Conservation (phyloP, 73 alveolate species). For the Symbiodinium natans region DNA sequence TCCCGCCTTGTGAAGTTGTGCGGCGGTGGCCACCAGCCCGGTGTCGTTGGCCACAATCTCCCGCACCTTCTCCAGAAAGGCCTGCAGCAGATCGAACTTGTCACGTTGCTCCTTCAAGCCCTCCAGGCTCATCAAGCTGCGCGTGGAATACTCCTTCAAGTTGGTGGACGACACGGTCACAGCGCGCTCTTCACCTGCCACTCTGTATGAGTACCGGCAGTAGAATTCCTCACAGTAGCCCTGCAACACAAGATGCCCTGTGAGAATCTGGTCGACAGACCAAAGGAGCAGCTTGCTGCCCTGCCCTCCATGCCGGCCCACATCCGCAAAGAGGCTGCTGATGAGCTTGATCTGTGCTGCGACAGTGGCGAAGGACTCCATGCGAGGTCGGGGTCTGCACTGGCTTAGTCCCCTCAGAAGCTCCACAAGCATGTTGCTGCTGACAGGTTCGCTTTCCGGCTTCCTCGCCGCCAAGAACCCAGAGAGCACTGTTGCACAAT, state of each 20-base stretch:
- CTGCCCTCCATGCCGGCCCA: constrained; percentile 2
- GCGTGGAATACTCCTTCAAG: not conserved
- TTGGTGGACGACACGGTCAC: constrained; percentile 21
- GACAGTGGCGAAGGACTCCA: not conserved
- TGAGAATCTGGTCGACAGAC: not conserved
- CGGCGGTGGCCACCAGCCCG: constrained; percentile 26
- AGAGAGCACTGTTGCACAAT: not conserved
- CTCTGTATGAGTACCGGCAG: not conserved
- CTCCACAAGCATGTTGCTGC: too few species aligned
- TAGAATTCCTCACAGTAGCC: not conserved
- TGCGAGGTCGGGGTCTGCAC: not conserved
- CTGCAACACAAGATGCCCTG: not conserved
- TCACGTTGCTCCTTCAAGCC: not conserved
- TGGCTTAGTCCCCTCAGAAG: not conserved
- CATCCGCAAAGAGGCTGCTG: not conserved
- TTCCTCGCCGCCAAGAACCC: not conserved
- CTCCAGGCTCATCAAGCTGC: constrained; percentile 26
- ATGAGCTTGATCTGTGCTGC: constrained; percentile 10
- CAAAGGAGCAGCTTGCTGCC: constrained; percentile 24
- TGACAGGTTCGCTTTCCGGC: not conserved
- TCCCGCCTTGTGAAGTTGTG: not conserved
- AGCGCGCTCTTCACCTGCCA: not conserved
- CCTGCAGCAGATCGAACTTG: not conserved
- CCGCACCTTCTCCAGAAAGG: not conserved
- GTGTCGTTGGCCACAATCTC: not conserved